Percentiles rank a stretch among this genome's conserved stretches.
Conservation (phyloP, 371 early-diverging fungal species). For the Vairimorpha apis region DNA sequence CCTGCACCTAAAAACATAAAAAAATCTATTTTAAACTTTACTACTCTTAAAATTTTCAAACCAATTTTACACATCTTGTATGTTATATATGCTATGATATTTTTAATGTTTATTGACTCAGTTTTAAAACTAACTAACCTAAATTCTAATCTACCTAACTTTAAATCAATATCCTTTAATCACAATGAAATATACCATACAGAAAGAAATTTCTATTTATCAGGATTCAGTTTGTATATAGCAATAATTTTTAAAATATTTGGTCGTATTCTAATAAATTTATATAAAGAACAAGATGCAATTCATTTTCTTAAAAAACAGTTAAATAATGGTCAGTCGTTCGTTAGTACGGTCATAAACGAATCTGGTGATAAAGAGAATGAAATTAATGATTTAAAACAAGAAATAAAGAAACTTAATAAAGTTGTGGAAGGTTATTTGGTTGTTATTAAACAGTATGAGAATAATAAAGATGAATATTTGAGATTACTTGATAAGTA, state of each 20-base stretch:
- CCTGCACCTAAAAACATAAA: conserved; percentile 25
- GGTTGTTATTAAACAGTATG: conserved; percentile 29
- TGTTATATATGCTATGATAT: conserved; percentile 45
- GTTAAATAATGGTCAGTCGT: conserved; percentile 35
- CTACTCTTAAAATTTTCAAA: conserved; percentile 5
- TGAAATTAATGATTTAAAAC: conserved; percentile 18
- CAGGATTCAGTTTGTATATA: conserved; percentile 48
- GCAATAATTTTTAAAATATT: conserved; percentile 40
- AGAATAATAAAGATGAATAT: conserved; percentile 50
- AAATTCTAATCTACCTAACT: background rate
- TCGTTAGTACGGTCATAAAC: conserved; percentile 34
- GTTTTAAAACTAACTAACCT: conserved; percentile 30
- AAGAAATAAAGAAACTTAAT: conserved; percentile 19
- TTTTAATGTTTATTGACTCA: conserved; percentile 43
- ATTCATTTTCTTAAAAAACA: conserved; percentile 38
- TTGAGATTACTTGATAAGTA: conserved; percentile 42
- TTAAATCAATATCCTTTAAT: too few relatives aligned
- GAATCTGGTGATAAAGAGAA: conserved; percentile 19
- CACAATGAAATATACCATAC: conserved; percentile 40
- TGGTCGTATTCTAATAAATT: conserved; percentile 3
- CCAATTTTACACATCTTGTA: conserved; percentile 34
- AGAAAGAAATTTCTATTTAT: conserved; percentile 49
- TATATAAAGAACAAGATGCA: conserved; percentile 32
- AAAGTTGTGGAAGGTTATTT: conserved; percentile 11
- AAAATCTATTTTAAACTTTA: conserved; percentile 19